phyloP scores from a whole-genome alignment of 2,329 filamentous ascomycete species.

The Penicillium sp. region DNA sequence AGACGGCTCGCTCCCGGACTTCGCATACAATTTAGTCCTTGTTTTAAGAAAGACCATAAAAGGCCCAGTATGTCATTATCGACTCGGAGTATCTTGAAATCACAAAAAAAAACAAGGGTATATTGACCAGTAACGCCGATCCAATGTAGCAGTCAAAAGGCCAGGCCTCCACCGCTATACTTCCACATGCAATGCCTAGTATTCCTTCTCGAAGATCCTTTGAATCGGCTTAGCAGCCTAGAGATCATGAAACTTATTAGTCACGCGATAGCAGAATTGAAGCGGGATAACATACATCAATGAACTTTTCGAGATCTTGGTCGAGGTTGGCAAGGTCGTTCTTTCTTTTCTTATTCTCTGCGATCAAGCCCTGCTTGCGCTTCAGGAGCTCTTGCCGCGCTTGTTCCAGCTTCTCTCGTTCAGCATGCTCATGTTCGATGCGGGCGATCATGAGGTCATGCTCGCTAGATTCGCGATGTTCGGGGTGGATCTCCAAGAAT shows the following conservation, averaged over 20 bases:
- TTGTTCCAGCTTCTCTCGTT: constrained; percentile 81
- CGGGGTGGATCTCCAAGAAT: constrained; percentile 73
- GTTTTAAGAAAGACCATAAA: neutral
- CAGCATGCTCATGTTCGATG: constrained; percentile 84
- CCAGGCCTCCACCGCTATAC: constrained; percentile 5
- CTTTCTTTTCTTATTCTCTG: constrained; percentile 86
- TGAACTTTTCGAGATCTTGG: constrained; percentile 88
- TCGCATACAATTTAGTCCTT: neutral
- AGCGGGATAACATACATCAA: constrained; percentile 62
- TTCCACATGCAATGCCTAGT: constrained; percentile 27
- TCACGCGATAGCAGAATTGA: neutral
- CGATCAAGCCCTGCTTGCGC: constrained; percentile 66
- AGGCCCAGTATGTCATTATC: neutral
- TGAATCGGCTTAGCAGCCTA: constrained; percentile 86
- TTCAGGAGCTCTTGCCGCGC: constrained; percentile 74
- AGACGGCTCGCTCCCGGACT: neutral
- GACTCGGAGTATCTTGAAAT: constrained; percentile 5
- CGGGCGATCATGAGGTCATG: constrained; percentile 83
- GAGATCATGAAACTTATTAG: constrained; percentile 9
- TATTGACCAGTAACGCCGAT: constrained; percentile 27
- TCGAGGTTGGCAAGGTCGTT: constrained; percentile 90
- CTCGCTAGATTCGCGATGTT: constrained; percentile 69
- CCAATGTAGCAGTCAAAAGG: constrained; percentile 14
- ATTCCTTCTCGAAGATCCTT: constrained; percentile 76
- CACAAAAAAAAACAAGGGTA: constrained; percentile 22